Base-by-base conservation (phyloP, 2,329 filamentous ascomycete species). In the Aspergillus alliaceus region DNA sequence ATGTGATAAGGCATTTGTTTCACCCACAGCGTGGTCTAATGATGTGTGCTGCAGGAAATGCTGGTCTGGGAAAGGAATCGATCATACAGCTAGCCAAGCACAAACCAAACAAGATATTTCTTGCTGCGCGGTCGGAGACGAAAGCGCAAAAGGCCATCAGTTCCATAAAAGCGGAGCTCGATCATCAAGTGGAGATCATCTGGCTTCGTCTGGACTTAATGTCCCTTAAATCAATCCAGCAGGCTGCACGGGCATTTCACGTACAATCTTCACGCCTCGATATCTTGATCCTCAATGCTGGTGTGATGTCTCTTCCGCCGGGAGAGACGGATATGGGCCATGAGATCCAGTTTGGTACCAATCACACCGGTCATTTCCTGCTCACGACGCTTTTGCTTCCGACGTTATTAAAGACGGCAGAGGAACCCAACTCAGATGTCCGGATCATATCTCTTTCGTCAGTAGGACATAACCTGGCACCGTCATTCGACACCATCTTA, bases 11-110 rank as follows among this genome's bases (percentile, higher is more conserved):
- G n/a, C n/a, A n/a, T n/a, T n/a, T n/a, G 14, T 2, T 9, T 24
- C 12, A 25, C 22, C 3, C 12, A 15, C 6, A 25, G 9, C 9
- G 9, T 6, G 4, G 20, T 20, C 3, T 24, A 25, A 14, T 57
- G 31, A 59, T 27, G 31, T 11, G 27, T 47, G n/a, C n/a, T 12
- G 14, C 31, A 73, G 70, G 70, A 57, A 83, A 80, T 54, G 68
- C 73, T n/a, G 82, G 81, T 0, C 73, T 84, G 0, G 82, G 82
- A 24, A 75, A 72, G 55, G 71, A 74, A 54, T 75, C 75, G 4
- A 67, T 80, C 37, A 62, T 75, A 12, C 71, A 74, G 4, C 69
- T 81, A 7, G 73, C 77, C 12, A 71, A 72, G 51, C 78, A 80
- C 59, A 66, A 75, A 64, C 60, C 79, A 64, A 57, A 62, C 4